Evolutionary conservation across 192 early-diverging fungal genomes (phyloP), one percentile per base, ranked within the genome.

Genomic region (Podila epicladia): DNA sequence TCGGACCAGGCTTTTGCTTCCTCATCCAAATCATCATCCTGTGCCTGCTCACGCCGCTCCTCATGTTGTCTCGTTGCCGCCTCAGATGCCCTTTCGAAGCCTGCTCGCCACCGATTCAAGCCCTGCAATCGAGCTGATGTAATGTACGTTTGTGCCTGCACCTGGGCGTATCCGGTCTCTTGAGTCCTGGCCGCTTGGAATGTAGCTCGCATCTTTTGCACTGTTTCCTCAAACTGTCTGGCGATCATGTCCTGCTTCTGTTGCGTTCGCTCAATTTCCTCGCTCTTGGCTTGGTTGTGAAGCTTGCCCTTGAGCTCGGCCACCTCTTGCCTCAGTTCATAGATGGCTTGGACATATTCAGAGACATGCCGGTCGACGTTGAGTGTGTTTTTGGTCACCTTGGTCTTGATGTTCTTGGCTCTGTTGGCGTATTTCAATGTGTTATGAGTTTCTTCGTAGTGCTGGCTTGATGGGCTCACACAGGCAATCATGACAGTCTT

Each of bases 381-480:
- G 24, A 87, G 73, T 3, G 88, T 88, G 83, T 92, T 89, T 72
- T 97, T 92, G 53, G 91, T 79, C 48, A 88, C 94, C 66, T 92
- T 90, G 84, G 97, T 99, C 69, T 93, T 93, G 83, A 99, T 99
- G 70, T 97, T 97, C 67, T 97, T 91, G 9, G 97, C 97, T 1
- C 98, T 91, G 65, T 97, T 95, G 9, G 98, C 98, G 71, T 98
- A 99, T 84, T 94, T 94, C 48, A 99, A 89, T 17, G 98, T 99
- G 71, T 96, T 98, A 38, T 98, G 82, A 9, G 96, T 97, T 79
- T 99, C 98, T 48, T 90, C 91, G 64, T 93, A 91, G 69, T 96
- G 95, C 50, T 85, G 82, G 67, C 94, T 95, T 31, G 95, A 93
- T 0, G 95, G 92, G 57, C 93, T 93, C 13, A 98, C 93, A 72